Evolutionary conservation across 169 alveolate species (phyloP).

Genomic region (Perkinsus chesapeaki): DNA sequence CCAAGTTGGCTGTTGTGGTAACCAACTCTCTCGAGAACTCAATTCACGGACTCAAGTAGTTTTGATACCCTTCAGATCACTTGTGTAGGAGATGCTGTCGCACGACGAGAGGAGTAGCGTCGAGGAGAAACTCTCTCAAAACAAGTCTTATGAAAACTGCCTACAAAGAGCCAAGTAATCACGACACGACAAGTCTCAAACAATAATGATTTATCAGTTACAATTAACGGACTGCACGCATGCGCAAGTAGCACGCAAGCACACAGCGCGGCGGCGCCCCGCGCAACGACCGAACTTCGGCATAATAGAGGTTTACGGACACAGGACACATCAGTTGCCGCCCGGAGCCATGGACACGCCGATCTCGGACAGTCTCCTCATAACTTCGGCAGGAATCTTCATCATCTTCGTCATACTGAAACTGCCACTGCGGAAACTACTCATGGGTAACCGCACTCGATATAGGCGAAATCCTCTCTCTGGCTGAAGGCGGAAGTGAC

Average conservation of each 20-base stretch:
- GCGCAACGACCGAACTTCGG: too few species aligned
- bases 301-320: neutral
- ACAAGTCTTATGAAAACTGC: neutral
- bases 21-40: neutral
- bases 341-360: neutral
- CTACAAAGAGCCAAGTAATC: neutral
- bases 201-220: too few species aligned
- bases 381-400: neutral
- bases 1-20: neutral
- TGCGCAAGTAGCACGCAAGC: neutral
- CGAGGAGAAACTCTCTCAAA: neutral
- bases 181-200: neutral
- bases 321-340: neutral
- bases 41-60: neutral
- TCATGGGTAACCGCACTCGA: neutral
- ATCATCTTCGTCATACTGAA: neutral
- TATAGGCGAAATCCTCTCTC: neutral
- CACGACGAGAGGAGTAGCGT: neutral
- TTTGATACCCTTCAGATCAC: neutral
- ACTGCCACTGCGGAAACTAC: neutral
- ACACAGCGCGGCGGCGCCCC: neutral
- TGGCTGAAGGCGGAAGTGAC: neutral
- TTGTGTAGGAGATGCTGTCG: neutral
- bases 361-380: neutral
- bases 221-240: neutral